Conservation (phyloP, 495 filamentous ascomycete species). For the Usnea hakonensis region DNA sequence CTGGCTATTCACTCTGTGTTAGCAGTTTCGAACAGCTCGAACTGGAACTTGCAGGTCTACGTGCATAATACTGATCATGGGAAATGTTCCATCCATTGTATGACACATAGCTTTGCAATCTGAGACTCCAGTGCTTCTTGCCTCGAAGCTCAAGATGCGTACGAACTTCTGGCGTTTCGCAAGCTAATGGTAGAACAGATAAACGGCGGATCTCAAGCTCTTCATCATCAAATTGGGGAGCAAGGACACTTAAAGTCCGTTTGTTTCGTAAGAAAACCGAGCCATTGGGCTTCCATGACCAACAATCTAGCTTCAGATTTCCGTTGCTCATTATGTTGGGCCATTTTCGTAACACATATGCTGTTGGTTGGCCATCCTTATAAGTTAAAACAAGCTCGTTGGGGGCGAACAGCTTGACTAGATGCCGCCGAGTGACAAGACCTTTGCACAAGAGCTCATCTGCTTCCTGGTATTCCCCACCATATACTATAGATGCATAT, state of each 20-base stretch:
- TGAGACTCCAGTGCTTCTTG: slow-evolving; percentile 16
- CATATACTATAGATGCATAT: neutral
- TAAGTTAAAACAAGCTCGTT: slow-evolving; percentile 13
- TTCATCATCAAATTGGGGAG: slow-evolving; percentile 3
- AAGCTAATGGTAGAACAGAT: slow-evolving; percentile 8
- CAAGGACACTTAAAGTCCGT: neutral
- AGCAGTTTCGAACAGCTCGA: neutral
- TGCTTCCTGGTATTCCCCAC: slow-evolving; percentile 11
- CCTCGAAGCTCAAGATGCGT: slow-evolving; percentile 4
- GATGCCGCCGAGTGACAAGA: slow-evolving; percentile 4
- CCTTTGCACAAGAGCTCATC: slow-evolving; percentile 10
- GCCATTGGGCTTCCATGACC: slow-evolving; percentile 9
- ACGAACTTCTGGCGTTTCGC: slow-evolving; percentile 2
- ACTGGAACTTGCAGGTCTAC: neutral
- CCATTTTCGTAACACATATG: slow-evolving; percentile 10
- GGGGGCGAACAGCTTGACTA: slow-evolving; percentile 15
- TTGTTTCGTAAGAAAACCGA: neutral
- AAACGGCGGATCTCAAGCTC: slow-evolving; percentile 7
- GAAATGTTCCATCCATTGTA: slow-evolving; percentile 15
- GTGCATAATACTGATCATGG: slow-evolving; percentile 15
- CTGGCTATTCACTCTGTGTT: slow-evolving; percentile 13
- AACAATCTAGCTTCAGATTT: slow-evolving; percentile 4
- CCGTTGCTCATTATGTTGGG: neutral
- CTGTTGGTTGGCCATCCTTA: neutral
- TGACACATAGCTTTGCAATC: slow-evolving; percentile 10